These are phyloP conservation scores for Backusella westeae DNA, from an alignment of 192 early-diverging fungal genomes.

Conservation along the genomic window DNA sequence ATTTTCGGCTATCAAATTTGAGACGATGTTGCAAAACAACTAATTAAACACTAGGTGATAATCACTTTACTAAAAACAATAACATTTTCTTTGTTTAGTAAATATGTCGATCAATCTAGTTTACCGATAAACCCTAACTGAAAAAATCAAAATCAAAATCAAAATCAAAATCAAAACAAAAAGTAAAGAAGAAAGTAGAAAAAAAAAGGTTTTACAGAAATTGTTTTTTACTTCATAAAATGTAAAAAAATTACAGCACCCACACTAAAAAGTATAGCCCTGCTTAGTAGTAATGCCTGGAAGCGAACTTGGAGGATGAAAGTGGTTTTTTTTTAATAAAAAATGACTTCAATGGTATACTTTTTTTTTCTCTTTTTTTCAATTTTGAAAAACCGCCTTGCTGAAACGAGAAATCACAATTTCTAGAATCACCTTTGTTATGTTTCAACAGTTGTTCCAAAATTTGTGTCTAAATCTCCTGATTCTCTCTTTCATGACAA, in stretches of 20 bases:
- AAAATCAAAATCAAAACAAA: too few relatives aligned
- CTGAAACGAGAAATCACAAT: not conserved
- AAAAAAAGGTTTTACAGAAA: not conserved
- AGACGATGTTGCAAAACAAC: not conserved
- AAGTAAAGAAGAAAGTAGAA: too few relatives aligned
- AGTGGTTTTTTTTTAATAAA: not conserved
- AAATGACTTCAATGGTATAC: not conserved
- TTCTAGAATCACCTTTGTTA: constrained; percentile 2
- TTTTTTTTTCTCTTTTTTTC: not conserved
- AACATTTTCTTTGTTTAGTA: not conserved
- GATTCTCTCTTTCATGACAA: not conserved
- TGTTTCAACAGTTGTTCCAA: not conserved
- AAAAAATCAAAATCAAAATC: not conserved
- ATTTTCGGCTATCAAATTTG: not conserved
- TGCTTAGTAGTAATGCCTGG: not conserved
- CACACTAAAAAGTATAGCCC: not conserved
- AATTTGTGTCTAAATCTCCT: not conserved
- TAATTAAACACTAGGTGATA: not conserved
- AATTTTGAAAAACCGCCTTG: not conserved
- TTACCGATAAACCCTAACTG: not conserved
- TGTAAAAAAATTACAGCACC: not conserved
- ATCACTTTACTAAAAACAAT: not conserved
- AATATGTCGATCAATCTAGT: not conserved
- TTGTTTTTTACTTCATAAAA: not conserved
- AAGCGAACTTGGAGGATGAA: not conserved